Percentiles rank a stretch among this genome's conserved stretches.
Conservation (phyloP, 345 rosid species). For the Aquilaria malaccensis region DNA sequence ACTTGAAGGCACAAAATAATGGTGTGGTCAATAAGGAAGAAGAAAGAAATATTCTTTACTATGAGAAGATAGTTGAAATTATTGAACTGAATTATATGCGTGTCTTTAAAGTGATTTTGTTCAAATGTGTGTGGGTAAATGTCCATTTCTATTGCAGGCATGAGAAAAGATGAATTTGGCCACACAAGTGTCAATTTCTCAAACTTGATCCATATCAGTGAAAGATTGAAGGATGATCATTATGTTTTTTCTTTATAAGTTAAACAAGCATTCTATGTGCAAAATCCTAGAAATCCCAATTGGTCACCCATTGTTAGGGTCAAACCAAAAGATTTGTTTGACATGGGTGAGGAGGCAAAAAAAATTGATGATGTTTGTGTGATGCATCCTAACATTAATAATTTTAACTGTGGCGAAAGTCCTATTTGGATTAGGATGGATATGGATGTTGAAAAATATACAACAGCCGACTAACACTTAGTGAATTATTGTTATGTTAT, state of each 20-base stretch:
- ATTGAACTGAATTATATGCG: not conserved
- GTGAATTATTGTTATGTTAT: too few relatives aligned
- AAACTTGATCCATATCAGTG: not conserved
- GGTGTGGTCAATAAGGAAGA: not conserved
- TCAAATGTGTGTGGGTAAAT: not conserved
- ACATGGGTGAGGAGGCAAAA: not conserved
- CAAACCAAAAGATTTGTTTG: not conserved
- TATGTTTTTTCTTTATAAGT: constrained; percentile 1
- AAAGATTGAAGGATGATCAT: not conserved
- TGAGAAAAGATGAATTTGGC: not conserved
- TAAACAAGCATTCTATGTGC: constrained; percentile 2
- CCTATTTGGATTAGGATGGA: too few relatives aligned
- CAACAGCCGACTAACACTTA: too few relatives aligned
- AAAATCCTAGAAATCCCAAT: not conserved
- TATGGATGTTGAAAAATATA: too few relatives aligned
- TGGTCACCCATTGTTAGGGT: not conserved
- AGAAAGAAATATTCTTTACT: not conserved
- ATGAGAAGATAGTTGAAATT: not conserved
- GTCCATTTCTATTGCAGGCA: not conserved
- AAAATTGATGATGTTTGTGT: not conserved
- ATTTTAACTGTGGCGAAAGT: too few relatives aligned
- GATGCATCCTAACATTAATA: too few relatives aligned
- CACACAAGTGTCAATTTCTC: too few relatives aligned
- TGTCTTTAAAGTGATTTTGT: not conserved
- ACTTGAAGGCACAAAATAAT: not conserved